Evolutionary conservation across 768 basidiomycete genomes (phyloP).

Genomic region (Pluteus cervinus): DNA sequence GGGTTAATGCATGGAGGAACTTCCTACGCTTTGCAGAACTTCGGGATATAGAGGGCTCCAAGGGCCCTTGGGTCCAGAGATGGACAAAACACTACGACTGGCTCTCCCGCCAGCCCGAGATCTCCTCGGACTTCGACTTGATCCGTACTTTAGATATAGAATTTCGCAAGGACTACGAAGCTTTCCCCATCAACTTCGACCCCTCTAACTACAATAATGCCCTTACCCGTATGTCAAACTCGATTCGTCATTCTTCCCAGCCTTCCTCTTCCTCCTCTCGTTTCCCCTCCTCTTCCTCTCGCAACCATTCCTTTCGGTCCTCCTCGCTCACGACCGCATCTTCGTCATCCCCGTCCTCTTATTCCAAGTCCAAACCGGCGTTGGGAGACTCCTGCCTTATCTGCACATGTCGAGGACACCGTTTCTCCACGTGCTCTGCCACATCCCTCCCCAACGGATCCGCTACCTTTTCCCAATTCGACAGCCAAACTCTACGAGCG

Average conservation of each 20-base stretch:
- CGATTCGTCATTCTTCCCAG: too few species aligned
- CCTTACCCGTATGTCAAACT: background rate
- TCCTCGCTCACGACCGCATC: slow-evolving; percentile 6
- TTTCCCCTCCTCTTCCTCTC: background rate
- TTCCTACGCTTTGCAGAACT: background rate
- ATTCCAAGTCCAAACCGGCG: too few species aligned
- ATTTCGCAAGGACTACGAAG: background rate
- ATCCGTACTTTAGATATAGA: background rate
- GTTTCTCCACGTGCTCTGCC: slow-evolving; percentile 9
- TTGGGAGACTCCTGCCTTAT: slow-evolving; percentile 17
- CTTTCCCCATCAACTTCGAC: background rate
- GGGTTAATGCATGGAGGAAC: background rate
- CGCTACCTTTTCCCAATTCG: slow-evolving; percentile 6
- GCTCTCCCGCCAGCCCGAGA: background rate
- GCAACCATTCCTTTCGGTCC: slow-evolving; percentile 7
- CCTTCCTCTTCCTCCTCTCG: background rate
- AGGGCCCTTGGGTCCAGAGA: background rate
- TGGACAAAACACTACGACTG: background rate
- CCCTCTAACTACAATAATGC: background rate
- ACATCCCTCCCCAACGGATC: slow-evolving; percentile 8
- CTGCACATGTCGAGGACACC: slow-evolving; percentile 15
- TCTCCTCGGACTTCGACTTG: background rate
- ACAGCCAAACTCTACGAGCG: slow-evolving; percentile 6
- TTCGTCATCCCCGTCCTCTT: too few species aligned
- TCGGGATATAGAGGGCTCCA: background rate